phyloP scores from a whole-genome alignment of 257 asterid genomes.

The Solanum etuberosum region DNA sequence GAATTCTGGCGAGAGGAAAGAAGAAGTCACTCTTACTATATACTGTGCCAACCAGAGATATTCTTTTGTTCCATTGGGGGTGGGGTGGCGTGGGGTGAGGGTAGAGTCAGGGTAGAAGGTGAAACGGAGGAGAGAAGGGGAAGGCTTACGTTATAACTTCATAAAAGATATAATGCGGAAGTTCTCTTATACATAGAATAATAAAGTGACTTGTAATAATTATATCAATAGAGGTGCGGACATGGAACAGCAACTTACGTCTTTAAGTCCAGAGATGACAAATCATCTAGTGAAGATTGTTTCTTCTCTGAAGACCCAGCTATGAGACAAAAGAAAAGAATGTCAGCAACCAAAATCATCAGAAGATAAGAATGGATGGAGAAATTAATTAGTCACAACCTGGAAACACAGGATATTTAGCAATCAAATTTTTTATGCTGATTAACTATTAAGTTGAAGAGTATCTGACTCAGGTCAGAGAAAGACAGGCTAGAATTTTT shows the following conservation, averaged over 20 bases:
- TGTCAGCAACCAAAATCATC: background rate
- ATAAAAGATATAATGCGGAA: background rate
- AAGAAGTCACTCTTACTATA: background rate
- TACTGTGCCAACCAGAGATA: background rate
- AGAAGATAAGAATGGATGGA: background rate
- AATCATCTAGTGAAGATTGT: slow-evolving; percentile 46
- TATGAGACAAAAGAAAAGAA: background rate
- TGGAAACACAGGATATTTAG: background rate
- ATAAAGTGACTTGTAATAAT: background rate
- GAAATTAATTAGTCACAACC: background rate
- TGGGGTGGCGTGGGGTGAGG: background rate
- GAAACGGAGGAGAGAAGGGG: background rate
- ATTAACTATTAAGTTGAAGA: background rate
- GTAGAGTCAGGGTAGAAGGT: background rate
- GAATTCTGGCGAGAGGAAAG: background rate
- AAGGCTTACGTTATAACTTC: background rate
- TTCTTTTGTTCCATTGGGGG: background rate
- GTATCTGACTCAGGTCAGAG: background rate
- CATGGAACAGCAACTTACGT: slow-evolving; percentile 31
- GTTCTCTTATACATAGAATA: background rate
- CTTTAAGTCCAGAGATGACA: slow-evolving; percentile 69
- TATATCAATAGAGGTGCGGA: background rate
- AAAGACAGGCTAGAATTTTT: background rate
- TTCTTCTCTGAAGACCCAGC: slow-evolving; percentile 68
- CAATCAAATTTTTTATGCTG: background rate